These are phyloP conservation scores for Colletotrichum camelliae DNA, from an alignment of 2,329 filamentous ascomycete genomes.

Conservation along the genomic window DNA sequence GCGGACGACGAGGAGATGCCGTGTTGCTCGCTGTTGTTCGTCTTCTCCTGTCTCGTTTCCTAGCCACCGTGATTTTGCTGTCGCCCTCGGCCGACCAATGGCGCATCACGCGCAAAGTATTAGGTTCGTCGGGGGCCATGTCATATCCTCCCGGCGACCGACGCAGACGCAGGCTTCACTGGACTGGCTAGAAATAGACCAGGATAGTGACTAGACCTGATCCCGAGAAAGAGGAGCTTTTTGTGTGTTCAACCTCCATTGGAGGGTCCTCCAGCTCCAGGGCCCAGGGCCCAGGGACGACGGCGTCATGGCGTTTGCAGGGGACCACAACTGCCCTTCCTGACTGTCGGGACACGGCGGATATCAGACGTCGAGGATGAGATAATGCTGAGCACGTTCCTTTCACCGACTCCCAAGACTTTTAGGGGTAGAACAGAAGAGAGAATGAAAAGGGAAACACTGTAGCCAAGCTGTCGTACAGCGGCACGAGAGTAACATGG, in stretches of 20 bases:
- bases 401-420: not conserved
- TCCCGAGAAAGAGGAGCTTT: not conserved
- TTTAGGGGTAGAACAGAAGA: not conserved
- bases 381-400: not conserved
- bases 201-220: not conserved
- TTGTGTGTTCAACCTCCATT: not conserved
- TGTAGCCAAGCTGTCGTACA: not conserved
- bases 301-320: constrained; percentile 1
- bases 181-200: not conserved
- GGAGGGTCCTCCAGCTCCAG: constrained; percentile 6
- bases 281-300: not conserved
- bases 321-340: not conserved
- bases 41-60: constrained; percentile 1
- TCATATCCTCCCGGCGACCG: not conserved
- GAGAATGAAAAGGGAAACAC: not conserved
- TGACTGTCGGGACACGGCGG: not conserved
- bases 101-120: not conserved
- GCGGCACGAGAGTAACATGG: not conserved
- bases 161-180: not conserved
- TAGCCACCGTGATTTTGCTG: constrained; percentile 19
- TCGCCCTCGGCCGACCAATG: not conserved
- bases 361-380: not conserved
- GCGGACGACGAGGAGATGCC: not conserved
- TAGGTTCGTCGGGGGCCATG: not conserved
- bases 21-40: not conserved